These are phyloP conservation scores for Anthracocystis panici-leucophaei DNA, from an alignment of 1,284 basidiomycete genomes.

Conservation along the genomic window DNA sequence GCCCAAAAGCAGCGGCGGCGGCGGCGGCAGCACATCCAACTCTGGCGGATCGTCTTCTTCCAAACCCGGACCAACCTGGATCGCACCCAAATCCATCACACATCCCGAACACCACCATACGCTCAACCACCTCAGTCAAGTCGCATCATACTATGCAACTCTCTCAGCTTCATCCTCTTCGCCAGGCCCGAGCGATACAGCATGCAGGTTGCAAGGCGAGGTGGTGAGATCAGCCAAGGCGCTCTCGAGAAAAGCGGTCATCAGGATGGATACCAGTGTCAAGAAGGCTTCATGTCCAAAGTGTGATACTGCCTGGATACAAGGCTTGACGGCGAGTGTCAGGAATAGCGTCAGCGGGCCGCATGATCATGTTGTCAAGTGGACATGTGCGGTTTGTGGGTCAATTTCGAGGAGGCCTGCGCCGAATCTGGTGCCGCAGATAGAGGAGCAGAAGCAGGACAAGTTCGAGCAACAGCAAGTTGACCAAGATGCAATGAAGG, in stretches of 20 bases:
- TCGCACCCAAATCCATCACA: constrained; percentile 30
- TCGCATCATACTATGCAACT: constrained; percentile 34
- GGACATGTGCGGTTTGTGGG: constrained; percentile 28
- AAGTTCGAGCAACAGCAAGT: neutral
- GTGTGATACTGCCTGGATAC: constrained; percentile 27
- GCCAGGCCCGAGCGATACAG: constrained; percentile 4
- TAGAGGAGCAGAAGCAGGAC: neutral
- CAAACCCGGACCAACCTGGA: constrained; percentile 15
- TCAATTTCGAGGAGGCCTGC: constrained; percentile 23
- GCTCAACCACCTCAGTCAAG: constrained; percentile 44
- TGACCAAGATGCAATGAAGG: too few species aligned
- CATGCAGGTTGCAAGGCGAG: constrained; percentile 23
- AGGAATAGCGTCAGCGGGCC: constrained; percentile 29
- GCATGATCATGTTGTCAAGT: constrained; percentile 35
- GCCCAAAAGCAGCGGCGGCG: neutral
- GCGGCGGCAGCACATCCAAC: neutral
- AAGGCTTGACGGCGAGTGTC: constrained; percentile 28
- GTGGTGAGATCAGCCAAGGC: constrained; percentile 26
- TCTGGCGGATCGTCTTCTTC: neutral
- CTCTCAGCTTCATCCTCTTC: constrained; percentile 7
- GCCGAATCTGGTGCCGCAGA: constrained; percentile 21
- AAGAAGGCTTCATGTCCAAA: constrained; percentile 22
- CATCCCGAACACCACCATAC: constrained; percentile 51
- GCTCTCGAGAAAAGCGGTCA: constrained; percentile 40
- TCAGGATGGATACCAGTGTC: constrained; percentile 32